Base-by-base conservation (phyloP, 2,329 filamentous ascomycete genomes). In the Aotearoamyces nothofagi region DNA sequence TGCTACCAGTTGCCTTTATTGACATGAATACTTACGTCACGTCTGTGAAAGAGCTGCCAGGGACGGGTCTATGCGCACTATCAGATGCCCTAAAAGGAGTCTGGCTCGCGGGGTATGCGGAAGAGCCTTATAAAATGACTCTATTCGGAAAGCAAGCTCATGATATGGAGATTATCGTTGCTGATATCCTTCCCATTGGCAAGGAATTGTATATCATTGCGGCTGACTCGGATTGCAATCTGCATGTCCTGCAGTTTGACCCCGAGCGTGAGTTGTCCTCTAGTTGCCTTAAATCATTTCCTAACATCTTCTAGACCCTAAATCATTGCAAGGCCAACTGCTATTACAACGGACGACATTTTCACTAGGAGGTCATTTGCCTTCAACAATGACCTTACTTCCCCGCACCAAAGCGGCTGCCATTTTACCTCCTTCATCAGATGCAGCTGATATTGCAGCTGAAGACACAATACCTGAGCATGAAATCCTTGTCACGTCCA, bases 1-100 rank as follows among this genome's bases (percentile, higher is more conserved):
- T 96, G 29, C 62, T 96, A 1, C 90, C 90, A 0, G 87, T 98
- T 3, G 90, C 90, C 0, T 98, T 98, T 48, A 79, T 98, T 64
- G 90, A 98, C 46, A 92, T 94, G 74, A 90, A 82, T 55, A 92
- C 81, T 53, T 90, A 93, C 45, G 82, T 93, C 9, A 81, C 75
- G 3, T 72, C 78, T n/a, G 68, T 83, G 30, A 90, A 86, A 46
- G 81, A 83, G 43, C 63, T 98, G 11, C 73, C 74, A 3, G 73
- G 78, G 2, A 92, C 83, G 1, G 86, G 87, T 1, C 63, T 98
- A 49, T 84, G 81, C 45, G 63, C 93, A 8, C 74, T 94, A 56
- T 80, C 81, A 0, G 90, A 98, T 55, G 81, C 79, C 1, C 74
- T 90, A 49, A 93, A 93, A 56, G 90, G 90, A 0, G 63, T 96